Percentiles rank a stretch among this genome's conserved stretches.
These are phyloP conservation scores for Amorphotheca resinae DNA, from an alignment of 495 filamentous ascomycete species.

Conservation along the genomic window DNA sequence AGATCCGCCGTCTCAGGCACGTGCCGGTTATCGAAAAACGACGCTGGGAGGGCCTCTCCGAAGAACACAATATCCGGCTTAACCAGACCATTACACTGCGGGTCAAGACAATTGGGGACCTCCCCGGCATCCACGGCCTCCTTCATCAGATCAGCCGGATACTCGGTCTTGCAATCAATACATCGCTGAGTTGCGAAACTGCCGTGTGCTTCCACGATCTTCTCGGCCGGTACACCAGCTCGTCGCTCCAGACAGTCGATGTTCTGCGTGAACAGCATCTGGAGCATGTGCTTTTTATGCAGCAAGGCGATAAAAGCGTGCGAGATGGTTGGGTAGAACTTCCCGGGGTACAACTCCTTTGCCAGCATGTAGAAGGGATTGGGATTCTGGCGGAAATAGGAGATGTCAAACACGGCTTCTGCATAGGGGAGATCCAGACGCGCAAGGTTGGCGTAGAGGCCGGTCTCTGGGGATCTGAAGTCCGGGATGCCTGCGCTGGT, in stretches of 20 bases:
- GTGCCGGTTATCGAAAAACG: conserved; percentile 49
- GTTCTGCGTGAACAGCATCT: conserved; percentile 92
- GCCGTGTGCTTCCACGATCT: conserved; percentile 88
- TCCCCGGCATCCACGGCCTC: conserved; percentile 44
- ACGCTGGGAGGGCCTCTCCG: conserved; percentile 54
- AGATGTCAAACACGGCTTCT: conserved; percentile 70
- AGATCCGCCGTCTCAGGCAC: conserved; percentile 58
- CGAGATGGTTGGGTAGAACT: conserved; percentile 72
- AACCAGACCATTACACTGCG: conserved; percentile 63
- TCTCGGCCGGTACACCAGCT: conserved; percentile 69
- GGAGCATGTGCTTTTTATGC: conserved; percentile 59
- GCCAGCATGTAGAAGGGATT: conserved; percentile 85
- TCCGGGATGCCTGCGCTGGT: conserved; percentile 55
- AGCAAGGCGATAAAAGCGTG: conserved; percentile 70
- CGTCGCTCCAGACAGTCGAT: conserved; percentile 88
- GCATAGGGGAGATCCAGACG: conserved; percentile 73
- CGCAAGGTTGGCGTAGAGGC: conserved; percentile 73
- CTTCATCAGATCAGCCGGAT: conserved; percentile 61
- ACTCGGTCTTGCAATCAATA: conserved; percentile 69
- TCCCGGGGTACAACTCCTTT: conserved; percentile 84
- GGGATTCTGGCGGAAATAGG: conserved; percentile 74
- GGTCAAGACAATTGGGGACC: conserved; percentile 51
- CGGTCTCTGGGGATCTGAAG: conserved; percentile 64
- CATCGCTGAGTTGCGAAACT: conserved; percentile 84
- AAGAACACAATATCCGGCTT: conserved; percentile 99